Conservation (phyloP, 225 moss, liverwort and hornwort genomes). For the Ulota crispa region DNA sequence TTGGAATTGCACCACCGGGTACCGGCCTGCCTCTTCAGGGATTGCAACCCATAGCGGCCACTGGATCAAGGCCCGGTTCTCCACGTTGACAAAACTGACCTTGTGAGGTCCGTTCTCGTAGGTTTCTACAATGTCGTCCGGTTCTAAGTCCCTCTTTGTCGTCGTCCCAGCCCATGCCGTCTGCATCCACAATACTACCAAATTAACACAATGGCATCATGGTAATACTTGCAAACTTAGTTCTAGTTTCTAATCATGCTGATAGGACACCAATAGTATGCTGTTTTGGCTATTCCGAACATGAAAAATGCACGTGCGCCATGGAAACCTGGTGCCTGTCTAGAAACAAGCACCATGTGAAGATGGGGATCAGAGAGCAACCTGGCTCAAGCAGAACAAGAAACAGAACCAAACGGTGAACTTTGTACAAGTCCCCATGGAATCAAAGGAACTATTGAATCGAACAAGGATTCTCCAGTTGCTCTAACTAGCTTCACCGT, state of each 20-base stretch:
- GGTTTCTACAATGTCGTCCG: neutral
- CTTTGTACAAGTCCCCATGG: neutral
- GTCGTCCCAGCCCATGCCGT: neutral
- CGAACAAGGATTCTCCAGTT: neutral
- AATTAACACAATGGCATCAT: neutral
- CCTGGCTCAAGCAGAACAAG: slow-evolving; percentile 11
- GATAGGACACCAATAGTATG: neutral
- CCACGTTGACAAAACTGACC: neutral
- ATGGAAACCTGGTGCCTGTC: neutral
- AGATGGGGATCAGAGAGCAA: neutral
- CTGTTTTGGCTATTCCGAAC: neutral
- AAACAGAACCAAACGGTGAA: neutral
- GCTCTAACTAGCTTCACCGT: too few relatives aligned
- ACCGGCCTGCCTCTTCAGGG: neutral
- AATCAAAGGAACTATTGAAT: too few relatives aligned
- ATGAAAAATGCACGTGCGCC: neutral
- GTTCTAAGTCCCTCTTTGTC: neutral
- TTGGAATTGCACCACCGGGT: slow-evolving; percentile 23
- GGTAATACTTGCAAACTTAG: too few relatives aligned
- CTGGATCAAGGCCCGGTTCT: neutral
- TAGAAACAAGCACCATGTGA: neutral
- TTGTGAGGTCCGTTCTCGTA: neutral
- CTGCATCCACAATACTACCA: neutral
- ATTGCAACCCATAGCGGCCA: neutral
- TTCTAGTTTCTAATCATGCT: neutral